These are phyloP conservation scores for Lichtheimia ornata DNA, from an alignment of 371 early-diverging fungal genomes.

Conservation along the genomic window DNA sequence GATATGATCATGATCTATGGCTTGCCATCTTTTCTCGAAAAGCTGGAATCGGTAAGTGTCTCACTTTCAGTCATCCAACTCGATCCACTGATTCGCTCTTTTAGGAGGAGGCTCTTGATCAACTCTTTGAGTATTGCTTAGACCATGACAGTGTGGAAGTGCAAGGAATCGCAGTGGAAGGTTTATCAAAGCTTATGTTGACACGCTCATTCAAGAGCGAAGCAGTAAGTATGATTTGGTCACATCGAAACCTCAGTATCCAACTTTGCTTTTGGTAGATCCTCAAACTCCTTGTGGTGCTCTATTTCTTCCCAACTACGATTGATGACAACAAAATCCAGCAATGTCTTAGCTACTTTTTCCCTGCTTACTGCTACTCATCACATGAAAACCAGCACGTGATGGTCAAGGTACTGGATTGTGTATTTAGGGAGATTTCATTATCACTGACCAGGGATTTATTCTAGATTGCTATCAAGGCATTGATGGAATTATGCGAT, in stretches of 20 bases:
- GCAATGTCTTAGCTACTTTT: constrained; percentile 85
- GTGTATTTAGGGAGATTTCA: not conserved
- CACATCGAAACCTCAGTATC: not conserved
- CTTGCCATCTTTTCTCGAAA: constrained; percentile 30
- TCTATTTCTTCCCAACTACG: constrained; percentile 80
- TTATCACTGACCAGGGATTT: not conserved
- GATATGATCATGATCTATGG: constrained; percentile 64
- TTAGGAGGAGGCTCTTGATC: constrained; percentile 39
- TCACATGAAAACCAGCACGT: constrained; percentile 64
- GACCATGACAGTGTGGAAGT: constrained; percentile 50
- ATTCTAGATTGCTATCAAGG: constrained; percentile 31
- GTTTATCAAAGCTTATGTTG: constrained; percentile 68
- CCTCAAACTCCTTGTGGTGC: constrained; percentile 65
- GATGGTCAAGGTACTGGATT: constrained; percentile 33
- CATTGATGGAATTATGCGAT: constrained; percentile 38
- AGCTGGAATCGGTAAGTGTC: constrained; percentile 16
- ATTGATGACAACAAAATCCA: constrained; percentile 63
- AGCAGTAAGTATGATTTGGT: constrained; percentile 37
- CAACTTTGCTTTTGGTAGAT: constrained; percentile 35
- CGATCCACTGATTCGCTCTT: not conserved
- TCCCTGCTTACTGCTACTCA: constrained; percentile 81
- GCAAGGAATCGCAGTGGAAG: constrained; percentile 63
- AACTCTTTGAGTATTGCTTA: constrained; percentile 50
- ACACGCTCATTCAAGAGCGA: constrained; percentile 49
- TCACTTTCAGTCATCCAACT: too few relatives aligned